Percentiles rank a stretch among this genome's conserved stretches.
Conservation (phyloP, 192 early-diverging fungal genomes). For the Kickxella alabastrina region DNA sequence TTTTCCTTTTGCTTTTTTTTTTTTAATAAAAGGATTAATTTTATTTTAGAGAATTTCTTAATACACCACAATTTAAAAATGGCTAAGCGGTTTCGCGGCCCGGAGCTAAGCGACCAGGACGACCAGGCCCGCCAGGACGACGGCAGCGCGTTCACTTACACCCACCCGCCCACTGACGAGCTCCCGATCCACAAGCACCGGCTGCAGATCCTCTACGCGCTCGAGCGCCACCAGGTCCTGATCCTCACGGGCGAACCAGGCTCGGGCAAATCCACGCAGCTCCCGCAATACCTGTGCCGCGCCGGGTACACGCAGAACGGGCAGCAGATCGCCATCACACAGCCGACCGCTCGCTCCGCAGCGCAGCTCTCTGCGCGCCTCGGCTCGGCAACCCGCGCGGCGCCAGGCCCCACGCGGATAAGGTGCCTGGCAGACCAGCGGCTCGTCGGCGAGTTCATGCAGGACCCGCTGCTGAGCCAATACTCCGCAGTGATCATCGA, state of each 20-base stretch:
- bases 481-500: constrained; percentile 94
- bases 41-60: too few species aligned
- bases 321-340: constrained; percentile 90
- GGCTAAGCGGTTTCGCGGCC: too few species aligned
- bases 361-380: constrained; percentile 97
- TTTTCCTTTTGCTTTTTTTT: too few species aligned
- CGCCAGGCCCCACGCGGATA: constrained; percentile 83
- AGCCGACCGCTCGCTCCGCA: constrained; percentile 93
- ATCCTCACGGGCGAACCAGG: constrained; percentile 92
- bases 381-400: constrained; percentile 86
- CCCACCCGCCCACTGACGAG: too few species aligned
- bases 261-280: constrained; percentile 95
- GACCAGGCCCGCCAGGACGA: too few species aligned
- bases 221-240: constrained; percentile 75
- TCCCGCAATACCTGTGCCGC: constrained; percentile 93
- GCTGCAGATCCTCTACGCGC: constrained; percentile 76
- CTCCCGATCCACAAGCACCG: too few species aligned
- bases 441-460: constrained; percentile 84
- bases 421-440: constrained; percentile 98
- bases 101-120: too few species aligned
- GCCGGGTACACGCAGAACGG: constrained; percentile 84
- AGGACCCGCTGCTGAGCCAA: constrained; percentile 74
- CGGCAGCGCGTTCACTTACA: too few species aligned
- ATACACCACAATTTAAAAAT: too few species aligned
- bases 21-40: too few species aligned